Conservation (phyloP, 371 early-diverging fungal species). For the Parasitella parasitica region DNA sequence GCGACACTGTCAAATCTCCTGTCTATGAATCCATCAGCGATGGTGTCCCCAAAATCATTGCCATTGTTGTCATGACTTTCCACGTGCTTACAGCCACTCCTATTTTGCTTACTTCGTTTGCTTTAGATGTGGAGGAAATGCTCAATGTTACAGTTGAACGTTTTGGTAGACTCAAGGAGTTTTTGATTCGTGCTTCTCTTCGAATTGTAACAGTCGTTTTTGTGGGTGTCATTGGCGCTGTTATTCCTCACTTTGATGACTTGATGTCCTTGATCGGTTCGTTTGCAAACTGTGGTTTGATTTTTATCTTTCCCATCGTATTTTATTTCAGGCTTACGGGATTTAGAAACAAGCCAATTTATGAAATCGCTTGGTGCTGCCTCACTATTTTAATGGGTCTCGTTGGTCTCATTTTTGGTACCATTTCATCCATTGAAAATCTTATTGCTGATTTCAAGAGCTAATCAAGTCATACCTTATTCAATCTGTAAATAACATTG, state of each 20-base stretch:
- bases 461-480: not conserved
- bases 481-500: not conserved
- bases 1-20: conserved; percentile 67
- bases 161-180: conserved; percentile 53
- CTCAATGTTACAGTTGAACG: conserved; percentile 56
- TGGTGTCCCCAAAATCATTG: conserved; percentile 61
- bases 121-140: conserved; percentile 69
- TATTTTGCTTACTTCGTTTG: conserved; percentile 77
- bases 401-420: conserved; percentile 70
- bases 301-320: conserved; percentile 82
- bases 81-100: conserved; percentile 87
- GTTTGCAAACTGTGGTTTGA: conserved; percentile 72
- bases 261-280: conserved; percentile 86
- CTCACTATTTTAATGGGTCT: conserved; percentile 66
- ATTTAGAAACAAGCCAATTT: conserved; percentile 52
- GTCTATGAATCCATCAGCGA: conserved; percentile 71
- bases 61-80: conserved; percentile 75
- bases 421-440: conserved; percentile 18
- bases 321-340: conserved; percentile 78
- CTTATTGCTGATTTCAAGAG: conserved; percentile 9
- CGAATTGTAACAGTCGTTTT: conserved; percentile 54
- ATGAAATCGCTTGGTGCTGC: conserved; percentile 59
- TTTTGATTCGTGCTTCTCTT: conserved; percentile 54
- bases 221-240: conserved; percentile 62
- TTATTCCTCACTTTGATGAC: conserved; percentile 81